Conservation (phyloP, 1,284 basidiomycete genomes). For the Agaricales sp. region DNA sequence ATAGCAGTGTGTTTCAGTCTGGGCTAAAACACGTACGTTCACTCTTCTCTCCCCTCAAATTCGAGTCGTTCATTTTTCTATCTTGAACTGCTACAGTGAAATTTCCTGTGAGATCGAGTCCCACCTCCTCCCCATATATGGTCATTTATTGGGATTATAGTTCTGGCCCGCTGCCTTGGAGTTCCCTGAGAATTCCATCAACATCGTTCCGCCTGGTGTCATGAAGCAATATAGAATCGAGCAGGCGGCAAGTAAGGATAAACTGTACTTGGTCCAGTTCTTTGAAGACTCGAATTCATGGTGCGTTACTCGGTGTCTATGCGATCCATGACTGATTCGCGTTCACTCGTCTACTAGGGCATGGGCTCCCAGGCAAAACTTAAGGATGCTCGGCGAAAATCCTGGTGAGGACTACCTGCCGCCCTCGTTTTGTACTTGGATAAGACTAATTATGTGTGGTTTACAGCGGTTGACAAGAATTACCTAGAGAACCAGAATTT, state of each 20-base stretch:
- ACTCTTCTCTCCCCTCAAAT: conserved; percentile 21
- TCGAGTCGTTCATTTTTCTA: neutral
- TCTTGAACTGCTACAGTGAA: neutral
- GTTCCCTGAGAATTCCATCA: conserved; percentile 32
- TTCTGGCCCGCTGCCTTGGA: conserved; percentile 56
- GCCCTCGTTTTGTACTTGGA: neutral
- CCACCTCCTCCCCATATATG: no score
- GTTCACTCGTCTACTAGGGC: conserved; percentile 29
- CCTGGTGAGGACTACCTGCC: conserved; percentile 30
- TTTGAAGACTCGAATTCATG: conserved; percentile 54
- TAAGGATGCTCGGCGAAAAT: conserved; percentile 48
- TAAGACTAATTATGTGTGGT: neutral
- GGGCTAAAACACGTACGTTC: conserved; percentile 58
- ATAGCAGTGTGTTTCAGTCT: conserved; percentile 39
- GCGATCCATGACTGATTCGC: conserved; percentile 2
- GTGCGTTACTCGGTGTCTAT: conserved; percentile 27
- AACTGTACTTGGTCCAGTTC: conserved; percentile 53
- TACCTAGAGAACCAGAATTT: conserved; percentile 22
- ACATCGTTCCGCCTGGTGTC: conserved; percentile 38
- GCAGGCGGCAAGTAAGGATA: conserved; percentile 22
- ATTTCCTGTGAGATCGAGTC: neutral
- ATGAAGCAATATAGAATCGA: conserved; percentile 23
- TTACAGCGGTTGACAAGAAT: conserved; percentile 39
- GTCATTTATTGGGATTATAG: neutral
- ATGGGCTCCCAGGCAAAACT: conserved; percentile 36